phyloP scores from a whole-genome alignment of 495 filamentous ascomycete species.

The Lasiosphaeris hirsuta region DNA sequence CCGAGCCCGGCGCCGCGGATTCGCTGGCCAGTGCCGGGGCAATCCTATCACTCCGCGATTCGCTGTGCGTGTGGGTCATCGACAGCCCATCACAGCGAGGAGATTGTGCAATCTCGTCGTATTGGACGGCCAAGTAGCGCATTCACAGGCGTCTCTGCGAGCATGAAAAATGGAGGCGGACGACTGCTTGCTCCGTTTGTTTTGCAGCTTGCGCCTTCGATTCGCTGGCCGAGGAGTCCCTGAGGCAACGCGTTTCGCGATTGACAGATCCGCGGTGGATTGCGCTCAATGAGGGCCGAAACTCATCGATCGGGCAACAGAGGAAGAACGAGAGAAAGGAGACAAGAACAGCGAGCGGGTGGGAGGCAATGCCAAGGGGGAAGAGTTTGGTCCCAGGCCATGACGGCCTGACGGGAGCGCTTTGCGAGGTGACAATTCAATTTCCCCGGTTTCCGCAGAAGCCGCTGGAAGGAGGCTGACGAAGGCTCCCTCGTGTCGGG shows the following conservation, averaged over 20 bases:
- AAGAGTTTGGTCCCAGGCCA: too few species aligned
- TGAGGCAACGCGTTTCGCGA: slow-evolving; percentile 7
- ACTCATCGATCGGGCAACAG: neutral
- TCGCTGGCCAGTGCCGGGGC: slow-evolving; percentile 21
- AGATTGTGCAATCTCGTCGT: slow-evolving; percentile 24
- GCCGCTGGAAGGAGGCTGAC: slow-evolving; percentile 4
- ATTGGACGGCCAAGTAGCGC: slow-evolving; percentile 26
- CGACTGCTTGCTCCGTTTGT: slow-evolving; percentile 7
- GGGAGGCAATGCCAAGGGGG: too few species aligned
- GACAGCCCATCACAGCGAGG: slow-evolving; percentile 26
- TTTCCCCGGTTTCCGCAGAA: slow-evolving; percentile 1
- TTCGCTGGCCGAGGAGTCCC: slow-evolving; percentile 1
- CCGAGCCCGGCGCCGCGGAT: slow-evolving; percentile 22
- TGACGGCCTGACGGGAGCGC: too few species aligned
- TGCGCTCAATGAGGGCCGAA: too few species aligned
- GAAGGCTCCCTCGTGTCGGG: neutral
- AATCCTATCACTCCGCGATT: slow-evolving; percentile 27
- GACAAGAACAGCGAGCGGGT: neutral
- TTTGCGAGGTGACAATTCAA: neutral
- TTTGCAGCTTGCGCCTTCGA: slow-evolving; percentile 14
- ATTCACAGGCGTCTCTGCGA: slow-evolving; percentile 6
- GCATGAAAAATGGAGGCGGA: slow-evolving; percentile 5
- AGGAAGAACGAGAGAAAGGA: neutral
- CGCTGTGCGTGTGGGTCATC: slow-evolving; percentile 21
- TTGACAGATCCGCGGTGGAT: neutral